A percentile compares a stretch with the other conserved stretches of the same genome.
phyloP scores from a whole-genome alignment of 176 grass and related monocot genomes.

The Tuctoria greenei region DNA sequence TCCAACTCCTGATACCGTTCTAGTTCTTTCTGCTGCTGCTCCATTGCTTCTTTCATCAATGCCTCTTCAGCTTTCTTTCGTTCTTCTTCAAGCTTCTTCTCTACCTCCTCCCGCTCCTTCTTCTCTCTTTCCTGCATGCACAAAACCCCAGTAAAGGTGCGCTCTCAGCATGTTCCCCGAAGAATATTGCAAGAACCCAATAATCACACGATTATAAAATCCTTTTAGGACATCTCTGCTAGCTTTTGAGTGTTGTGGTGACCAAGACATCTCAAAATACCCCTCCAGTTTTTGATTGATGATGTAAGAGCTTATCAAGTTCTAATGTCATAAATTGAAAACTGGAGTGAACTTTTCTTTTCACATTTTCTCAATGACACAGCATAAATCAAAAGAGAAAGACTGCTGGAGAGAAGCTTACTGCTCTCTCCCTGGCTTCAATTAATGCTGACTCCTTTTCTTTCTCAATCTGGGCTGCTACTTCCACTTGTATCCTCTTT shows the following conservation, averaged over 20 bases:
- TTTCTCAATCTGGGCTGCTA: conserved; percentile 76
- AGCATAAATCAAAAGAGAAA: background rate
- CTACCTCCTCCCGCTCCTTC: conserved; percentile 72
- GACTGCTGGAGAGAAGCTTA: conserved; percentile 30
- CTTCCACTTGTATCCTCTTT: conserved; percentile 76
- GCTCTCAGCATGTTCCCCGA: background rate
- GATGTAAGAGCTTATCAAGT: background rate
- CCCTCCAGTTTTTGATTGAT: background rate
- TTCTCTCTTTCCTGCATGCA: conserved; percentile 66
- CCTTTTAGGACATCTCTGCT: too few species aligned
- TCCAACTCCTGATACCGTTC: conserved; percentile 92
- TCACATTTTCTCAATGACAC: background rate
- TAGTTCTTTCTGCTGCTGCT: conserved; percentile 87
- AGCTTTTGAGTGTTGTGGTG: background rate
- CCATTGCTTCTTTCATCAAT: conserved; percentile 72
- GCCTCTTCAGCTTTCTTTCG: conserved; percentile 82
- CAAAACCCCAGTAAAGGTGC: background rate
- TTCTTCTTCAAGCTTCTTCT: conserved; percentile 89
- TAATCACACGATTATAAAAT: background rate
- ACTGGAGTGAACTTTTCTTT: background rate
- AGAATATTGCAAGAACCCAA: conserved; percentile 1
- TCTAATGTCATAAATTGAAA: background rate
- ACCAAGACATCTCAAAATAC: background rate
- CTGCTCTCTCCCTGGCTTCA: conserved; percentile 72
- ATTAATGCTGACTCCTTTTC: conserved; percentile 77